Base-by-base conservation (phyloP, 805 yeast species). In the Sungouiella thailandica region DNA sequence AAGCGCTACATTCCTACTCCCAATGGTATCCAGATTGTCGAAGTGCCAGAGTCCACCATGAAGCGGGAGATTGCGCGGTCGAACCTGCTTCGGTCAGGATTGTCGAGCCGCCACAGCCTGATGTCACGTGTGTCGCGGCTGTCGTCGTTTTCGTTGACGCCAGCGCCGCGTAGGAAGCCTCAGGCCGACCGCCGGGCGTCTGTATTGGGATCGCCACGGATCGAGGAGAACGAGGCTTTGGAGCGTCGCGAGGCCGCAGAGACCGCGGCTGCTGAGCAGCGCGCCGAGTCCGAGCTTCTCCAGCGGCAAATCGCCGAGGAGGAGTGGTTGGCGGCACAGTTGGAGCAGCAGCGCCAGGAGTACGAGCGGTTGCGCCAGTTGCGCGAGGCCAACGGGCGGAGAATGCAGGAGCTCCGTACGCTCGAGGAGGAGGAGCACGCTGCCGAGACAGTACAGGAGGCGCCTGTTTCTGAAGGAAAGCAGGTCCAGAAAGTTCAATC, bases 1-100 rank as follows among this genome's bases (percentile, higher is more conserved):
- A 80, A 78, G 44, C 80, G 76, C 42, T 83, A 82, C 58, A 69
- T 83, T 29, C 90, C 93, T 2, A 80, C 87, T 2, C 78, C 84
- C 3, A 69, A 75, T 46, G 93, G 93, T 10, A 65, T 83, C 35
- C 72, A 79, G 31, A 68, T 80, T 7, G 64, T 83, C 4, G 89
- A 83, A 45, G 88, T 83, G 3, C 84, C 87, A 0, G 70, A 62
- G 36, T 70, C 68, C 9, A 47, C 54, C 24, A 50, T 59, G 37
- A 52, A 61, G 31, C 51, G 57, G 38, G 70, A 65, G 35, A 52
- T 67, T 11, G 61, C 65, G 1, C 47, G 72, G 31, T 53, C 55
- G 33, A 67, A 67, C 42, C 62, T 69, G 9, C 55, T 65, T 37
- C 53, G 71, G 25, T 49, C 61, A 8, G 61, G 58, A 4, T 36